Base-by-base conservation (phyloP, 345 rosid genomes). In the Linum tenue region DNA sequence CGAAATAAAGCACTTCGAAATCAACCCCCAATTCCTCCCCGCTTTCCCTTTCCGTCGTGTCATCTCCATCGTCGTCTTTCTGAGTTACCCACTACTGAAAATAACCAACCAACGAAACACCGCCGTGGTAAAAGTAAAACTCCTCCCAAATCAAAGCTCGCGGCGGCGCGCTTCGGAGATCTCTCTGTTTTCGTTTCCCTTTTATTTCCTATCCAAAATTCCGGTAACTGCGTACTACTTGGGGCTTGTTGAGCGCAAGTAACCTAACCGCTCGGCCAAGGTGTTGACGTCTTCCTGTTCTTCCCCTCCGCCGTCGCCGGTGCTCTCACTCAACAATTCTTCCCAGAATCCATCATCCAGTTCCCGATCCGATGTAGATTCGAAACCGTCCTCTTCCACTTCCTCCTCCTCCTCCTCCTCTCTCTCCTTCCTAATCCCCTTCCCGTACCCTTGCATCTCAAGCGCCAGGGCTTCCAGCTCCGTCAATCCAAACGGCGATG, bases 401-500 rank as follows among this genome's bases (percentile, higher is more conserved):
- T 63, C 66, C 5, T 72, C 73, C 51, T 74, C 73, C 66, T 69
- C 66, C 8, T 57, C 60, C 53, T 48, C 51, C 51, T 44, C 43
- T 51, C 81, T 36, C 59, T 58, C 58, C 78, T 72, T 12, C 37
- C 60, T 57, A 31, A 5, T 17, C 39, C 72, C 65, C 56, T 81
- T 78, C 0, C 87, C 79, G 60, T 69, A 60, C 11, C 92, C 95
- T 77, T 86, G 92, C 89, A 92, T 87, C 76, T 92, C 98, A 72
- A 90, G 40, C 35, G 97, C 94, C 42, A 92, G 84, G 15, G 77
- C 94, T 72, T 92, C 96, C 43, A 92, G 80, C 78, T 92, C 97
- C 7, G 96, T 82, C 39, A 84, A 81, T 66, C 67, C 83, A 60
- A 64, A 70, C 36, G 70, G 74, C 16, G 39, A 57, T 37, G 73